Conservation (phyloP, 441 rosid species). For the Adansonia rubrostipa region DNA sequence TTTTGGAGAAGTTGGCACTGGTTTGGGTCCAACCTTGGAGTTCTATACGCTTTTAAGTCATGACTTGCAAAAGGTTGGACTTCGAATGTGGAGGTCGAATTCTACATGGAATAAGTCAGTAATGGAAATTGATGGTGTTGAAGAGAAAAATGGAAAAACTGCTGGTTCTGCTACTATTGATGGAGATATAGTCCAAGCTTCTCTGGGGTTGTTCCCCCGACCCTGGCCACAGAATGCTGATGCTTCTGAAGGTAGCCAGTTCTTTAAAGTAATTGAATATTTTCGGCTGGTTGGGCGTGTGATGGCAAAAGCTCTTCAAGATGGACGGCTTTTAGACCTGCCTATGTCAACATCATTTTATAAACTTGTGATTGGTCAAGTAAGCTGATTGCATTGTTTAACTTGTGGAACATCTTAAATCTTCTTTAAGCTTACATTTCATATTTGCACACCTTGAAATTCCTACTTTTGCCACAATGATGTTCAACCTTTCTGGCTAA, state of each 20-base stretch:
- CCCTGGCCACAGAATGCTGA: conserved; percentile 89
- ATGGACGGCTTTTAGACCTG: conserved; percentile 93
- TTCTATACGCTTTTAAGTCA: conserved; percentile 97
- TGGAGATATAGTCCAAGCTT: conserved; percentile 67
- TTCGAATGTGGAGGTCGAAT: conserved; percentile 97
- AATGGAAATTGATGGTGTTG: conserved; percentile 70
- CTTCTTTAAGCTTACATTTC: conserved; percentile 7
- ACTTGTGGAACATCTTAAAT: not conserved
- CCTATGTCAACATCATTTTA: conserved; percentile 85
- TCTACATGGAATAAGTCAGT: conserved; percentile 48
- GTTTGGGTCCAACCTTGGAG: conserved; percentile 99
- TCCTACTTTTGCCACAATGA: not conserved
- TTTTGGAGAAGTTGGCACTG: conserved; percentile 99
- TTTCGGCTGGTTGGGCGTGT: conserved; percentile 96
- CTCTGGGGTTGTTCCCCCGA: conserved; percentile 90
- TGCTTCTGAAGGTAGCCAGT: conserved; percentile 74
- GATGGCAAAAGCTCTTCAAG: conserved; percentile 99
- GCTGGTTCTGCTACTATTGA: conserved; percentile 39
- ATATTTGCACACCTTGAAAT: not conserved
- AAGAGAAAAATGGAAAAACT: conserved; percentile 48
- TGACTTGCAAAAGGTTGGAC: conserved; percentile 83
- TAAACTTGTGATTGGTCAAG: conserved; percentile 92
- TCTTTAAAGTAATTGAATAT: conserved; percentile 76
- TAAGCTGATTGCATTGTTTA: conserved; percentile 41
- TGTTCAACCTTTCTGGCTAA: not conserved